phyloP scores from a whole-genome alignment of 306 rosid genomes.

The Casuarina equisetifolia region DNA sequence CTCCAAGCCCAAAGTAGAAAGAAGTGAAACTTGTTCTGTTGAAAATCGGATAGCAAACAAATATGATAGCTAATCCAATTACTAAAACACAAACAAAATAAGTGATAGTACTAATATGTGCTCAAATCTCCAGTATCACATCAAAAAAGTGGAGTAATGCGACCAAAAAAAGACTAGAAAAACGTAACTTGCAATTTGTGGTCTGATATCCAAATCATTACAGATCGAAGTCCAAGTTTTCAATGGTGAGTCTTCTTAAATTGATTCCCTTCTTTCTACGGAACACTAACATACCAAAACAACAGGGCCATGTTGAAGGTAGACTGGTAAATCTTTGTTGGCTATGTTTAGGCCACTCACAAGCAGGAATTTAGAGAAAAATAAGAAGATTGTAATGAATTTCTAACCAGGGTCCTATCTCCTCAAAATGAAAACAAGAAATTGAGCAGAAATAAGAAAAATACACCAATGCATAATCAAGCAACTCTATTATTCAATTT shows the following conservation, averaged over 20 bases:
- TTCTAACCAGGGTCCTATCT: not conserved
- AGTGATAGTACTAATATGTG: not conserved
- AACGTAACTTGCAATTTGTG: not conserved
- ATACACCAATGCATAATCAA: not conserved
- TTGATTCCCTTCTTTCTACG: not conserved
- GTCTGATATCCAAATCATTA: not conserved
- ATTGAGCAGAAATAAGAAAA: not conserved
- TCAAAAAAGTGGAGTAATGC: not conserved
- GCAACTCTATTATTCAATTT: not conserved
- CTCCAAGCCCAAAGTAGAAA: not conserved
- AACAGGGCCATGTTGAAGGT: not conserved
- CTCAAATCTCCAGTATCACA: not conserved
- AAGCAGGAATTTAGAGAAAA: not conserved
- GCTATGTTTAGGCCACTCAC: not conserved
- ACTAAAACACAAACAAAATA: not conserved
- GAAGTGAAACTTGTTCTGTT: not conserved
- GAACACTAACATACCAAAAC: not conserved
- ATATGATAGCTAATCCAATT: not conserved
- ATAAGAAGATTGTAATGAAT: not conserved
- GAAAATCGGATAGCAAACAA: not conserved
- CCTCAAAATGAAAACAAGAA: not conserved
- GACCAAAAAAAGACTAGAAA: not conserved
- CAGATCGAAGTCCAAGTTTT: not conserved
- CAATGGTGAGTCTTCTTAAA: not conserved
- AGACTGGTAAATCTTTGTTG: not conserved